Evolutionary conservation across 305 asterid genomes (phyloP), one percentile per base, ranked within the genome.

Genomic region (Lippia alba): DNA sequence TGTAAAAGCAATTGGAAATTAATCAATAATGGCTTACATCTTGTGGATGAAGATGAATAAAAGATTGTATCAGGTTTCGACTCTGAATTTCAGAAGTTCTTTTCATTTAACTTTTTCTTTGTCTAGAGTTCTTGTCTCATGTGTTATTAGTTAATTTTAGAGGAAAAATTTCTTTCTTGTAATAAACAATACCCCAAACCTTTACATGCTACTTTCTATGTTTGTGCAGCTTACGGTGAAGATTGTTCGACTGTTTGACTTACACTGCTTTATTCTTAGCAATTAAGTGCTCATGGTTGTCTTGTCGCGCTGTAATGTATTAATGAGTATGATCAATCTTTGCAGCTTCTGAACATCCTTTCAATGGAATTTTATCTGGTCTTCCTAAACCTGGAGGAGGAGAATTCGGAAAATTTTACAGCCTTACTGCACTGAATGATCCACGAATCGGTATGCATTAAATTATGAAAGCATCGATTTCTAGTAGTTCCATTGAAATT

Each of bases 311-410:
- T 71, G 60, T 24, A 10, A 24, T 39, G 61, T 70, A 39, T 30
- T 76, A 56, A 72, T 65, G 36, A 54, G 45, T n/a, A 62, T 60
- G 56, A 17, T 30, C 33, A 40, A 74, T 66, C 8, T 30, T 33
- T 66, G 71, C 91, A 87, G 96, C 93, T 71, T 51, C 87, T 4
- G 86, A 86, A 55, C 83, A 89, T 84, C 91, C 93, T 72, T 91
- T 84, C 79, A 76, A 61, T 40, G 88, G 88, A 55, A 85, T 91
- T 69, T 78, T 91, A 73, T 74, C 81, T 39, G 80, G 84, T 76
- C 97, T 91, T 74, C 95, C 97, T 70, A 91, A 86, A 78, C 86
- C 85, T 71, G 96, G 88, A 78, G 96, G 97, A 61, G 97, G 97
- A 9, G 96, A 91, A 77, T 91, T 86, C 58, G 97, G 96, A 84